These are phyloP conservation scores for Nannizzia gypsea DNA, from an alignment of 2,329 filamentous ascomycete genomes.

Conservation along the genomic window DNA sequence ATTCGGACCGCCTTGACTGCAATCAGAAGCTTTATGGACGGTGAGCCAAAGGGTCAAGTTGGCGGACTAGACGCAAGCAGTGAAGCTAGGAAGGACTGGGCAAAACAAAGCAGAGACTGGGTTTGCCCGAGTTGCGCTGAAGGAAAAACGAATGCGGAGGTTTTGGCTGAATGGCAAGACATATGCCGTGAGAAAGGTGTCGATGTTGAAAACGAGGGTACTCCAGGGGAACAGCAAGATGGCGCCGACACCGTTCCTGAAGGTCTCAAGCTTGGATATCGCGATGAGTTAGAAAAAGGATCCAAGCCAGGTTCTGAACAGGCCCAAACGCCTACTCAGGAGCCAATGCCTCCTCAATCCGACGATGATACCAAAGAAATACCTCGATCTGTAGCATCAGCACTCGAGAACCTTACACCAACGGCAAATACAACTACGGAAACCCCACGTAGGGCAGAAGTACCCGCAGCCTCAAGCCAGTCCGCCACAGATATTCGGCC, in stretches of 20 bases:
- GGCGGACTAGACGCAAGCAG: slow-evolving; percentile 73
- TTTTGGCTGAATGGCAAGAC: slow-evolving; percentile 59
- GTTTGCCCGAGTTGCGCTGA: slow-evolving; percentile 55
- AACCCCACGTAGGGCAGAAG: neutral
- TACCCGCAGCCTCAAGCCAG: neutral
- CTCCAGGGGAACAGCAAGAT: slow-evolving; percentile 29
- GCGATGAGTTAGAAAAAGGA: slow-evolving; percentile 31
- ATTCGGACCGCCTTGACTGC: slow-evolving; percentile 74
- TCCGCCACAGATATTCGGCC: neutral
- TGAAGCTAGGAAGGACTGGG: slow-evolving; percentile 55
- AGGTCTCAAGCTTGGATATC: slow-evolving; percentile 31
- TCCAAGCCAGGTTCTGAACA: neutral
- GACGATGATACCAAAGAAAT: neutral
- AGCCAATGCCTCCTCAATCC: neutral
- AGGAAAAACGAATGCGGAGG: slow-evolving; percentile 54
- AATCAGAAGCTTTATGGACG: slow-evolving; percentile 86
- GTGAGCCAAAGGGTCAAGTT: slow-evolving; percentile 73
- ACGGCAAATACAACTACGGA: neutral
- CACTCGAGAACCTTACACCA: neutral
- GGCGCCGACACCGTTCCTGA: slow-evolving; percentile 36
- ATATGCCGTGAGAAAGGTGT: slow-evolving; percentile 37
- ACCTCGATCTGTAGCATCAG: neutral
- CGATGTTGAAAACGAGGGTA: slow-evolving; percentile 31
- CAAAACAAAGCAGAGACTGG: slow-evolving; percentile 53
- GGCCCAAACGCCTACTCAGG: neutral